These are phyloP conservation scores for Lactarius trivialis DNA, from an alignment of 768 basidiomycete species.

Conservation along the genomic window DNA sequence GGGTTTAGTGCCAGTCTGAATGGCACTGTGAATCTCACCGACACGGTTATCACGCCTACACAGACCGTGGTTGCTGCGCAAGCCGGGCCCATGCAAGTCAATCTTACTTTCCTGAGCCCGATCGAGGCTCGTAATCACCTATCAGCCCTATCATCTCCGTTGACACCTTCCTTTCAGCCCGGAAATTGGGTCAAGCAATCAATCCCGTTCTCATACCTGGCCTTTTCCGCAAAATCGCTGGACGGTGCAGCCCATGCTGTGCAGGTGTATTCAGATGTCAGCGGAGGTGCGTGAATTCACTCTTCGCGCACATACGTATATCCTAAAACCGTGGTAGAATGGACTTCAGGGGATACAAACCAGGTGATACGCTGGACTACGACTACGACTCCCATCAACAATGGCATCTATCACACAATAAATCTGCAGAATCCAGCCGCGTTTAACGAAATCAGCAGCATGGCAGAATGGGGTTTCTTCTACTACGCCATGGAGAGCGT, in stretches of 20 bases:
- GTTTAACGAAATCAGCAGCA: conserved; percentile 15
- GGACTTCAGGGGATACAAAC: conserved; percentile 24
- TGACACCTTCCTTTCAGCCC: conserved; percentile 24
- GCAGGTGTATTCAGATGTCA: conserved; percentile 37
- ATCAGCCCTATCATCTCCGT: neutral
- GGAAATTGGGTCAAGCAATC: conserved; percentile 35
- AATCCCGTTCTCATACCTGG: conserved; percentile 36
- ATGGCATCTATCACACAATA: conserved; percentile 16
- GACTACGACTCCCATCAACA: neutral
- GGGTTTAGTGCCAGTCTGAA: neutral
- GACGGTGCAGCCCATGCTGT: conserved; percentile 33
- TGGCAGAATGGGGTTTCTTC: conserved; percentile 21
- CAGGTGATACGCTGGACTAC: conserved; percentile 7
- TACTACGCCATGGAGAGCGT: conserved; percentile 22
- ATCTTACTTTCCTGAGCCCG: conserved; percentile 35
- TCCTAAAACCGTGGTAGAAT: conserved; percentile 17
- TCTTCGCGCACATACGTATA: neutral
- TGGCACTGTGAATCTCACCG: conserved; percentile 20
- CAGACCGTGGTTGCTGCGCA: conserved; percentile 30
- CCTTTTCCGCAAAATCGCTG: conserved; percentile 28
- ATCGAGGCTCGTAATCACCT: conserved; percentile 29
- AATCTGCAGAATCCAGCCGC: conserved; percentile 2
- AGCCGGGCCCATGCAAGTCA: conserved; percentile 35
- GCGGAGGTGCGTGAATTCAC: conserved; percentile 27
- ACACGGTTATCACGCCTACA: conserved; percentile 32